phyloP scores from a whole-genome alignment of 176 grass and related monocot species.

The Eleusine indica region DNA sequence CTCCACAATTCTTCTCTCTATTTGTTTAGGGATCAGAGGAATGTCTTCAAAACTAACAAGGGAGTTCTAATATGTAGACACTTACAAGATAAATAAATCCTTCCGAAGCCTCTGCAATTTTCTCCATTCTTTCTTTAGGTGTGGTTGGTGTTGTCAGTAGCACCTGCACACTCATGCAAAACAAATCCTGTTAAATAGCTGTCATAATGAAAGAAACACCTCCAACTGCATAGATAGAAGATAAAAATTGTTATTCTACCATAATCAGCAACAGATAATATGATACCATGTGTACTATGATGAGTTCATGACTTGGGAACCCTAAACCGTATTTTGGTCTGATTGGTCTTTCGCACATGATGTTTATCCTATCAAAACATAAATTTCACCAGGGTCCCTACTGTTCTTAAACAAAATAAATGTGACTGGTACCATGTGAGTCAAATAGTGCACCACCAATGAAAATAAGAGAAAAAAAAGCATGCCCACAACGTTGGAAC shows the following conservation, averaged over 20 bases:
- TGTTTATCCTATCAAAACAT: not conserved
- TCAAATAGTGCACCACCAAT: conserved; percentile 1
- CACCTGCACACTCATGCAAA: conserved; percentile 61
- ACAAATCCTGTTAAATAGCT: conserved; percentile 25
- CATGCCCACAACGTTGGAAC: no score
- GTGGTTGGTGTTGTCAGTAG: conserved; percentile 97
- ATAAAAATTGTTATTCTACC: not conserved
- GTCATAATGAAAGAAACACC: conserved; percentile 21
- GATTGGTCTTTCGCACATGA: not conserved
- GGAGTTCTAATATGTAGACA: conserved; percentile 14
- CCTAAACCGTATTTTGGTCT: not conserved
- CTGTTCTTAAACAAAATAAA: not conserved
- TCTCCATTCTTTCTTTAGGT: conserved; percentile 95
- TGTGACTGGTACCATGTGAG: not conserved
- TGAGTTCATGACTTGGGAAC: not conserved
- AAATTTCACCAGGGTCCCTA: not conserved
- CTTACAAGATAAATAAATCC: conserved; percentile 97
- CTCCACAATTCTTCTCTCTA: conserved; percentile 7
- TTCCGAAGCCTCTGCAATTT: conserved; percentile 84
- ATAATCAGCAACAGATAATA: not conserved
- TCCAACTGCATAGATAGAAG: conserved; percentile 11
- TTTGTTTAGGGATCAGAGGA: not conserved
- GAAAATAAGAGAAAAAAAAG: not conserved
- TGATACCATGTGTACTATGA: not conserved
- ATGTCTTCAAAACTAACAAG: not conserved